Base-by-base conservation (phyloP, 495 filamentous ascomycete species). In the Durotheca rogersii region DNA sequence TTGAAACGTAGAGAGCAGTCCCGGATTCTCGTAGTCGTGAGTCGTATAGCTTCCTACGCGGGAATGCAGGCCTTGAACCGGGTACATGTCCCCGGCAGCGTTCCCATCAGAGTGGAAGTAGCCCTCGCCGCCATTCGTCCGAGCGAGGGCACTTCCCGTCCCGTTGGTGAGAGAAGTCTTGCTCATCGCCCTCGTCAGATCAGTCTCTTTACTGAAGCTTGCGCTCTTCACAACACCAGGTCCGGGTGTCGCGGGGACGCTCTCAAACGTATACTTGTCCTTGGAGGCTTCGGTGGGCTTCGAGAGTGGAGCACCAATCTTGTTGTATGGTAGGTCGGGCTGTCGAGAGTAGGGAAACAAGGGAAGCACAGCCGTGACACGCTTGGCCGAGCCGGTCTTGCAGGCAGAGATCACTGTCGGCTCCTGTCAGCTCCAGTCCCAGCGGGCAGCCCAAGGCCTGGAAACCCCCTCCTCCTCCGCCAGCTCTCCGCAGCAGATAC, bases 331-430 rank as follows among this genome's bases (percentile, higher is more conserved):
- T 27, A 97, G 79, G 58, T 98, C 94, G 59, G 87, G 90, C 66
- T 98, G 93, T 41, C 94, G 78, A 44, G 88, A 93, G 69, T 98
- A 98, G 0, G 93, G 93, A 71, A 98, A 98, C 31, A 97, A 80
- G 42, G 93, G 93, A 30, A 98, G 82, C 20, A 98, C 91, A 12
- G 88, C 93, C 14, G 91, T 97, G 56, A 98, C 88, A 44, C 88
- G 78, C 65, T 83, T 87, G 3, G 93, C 93, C 21, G 89, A 94
- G 41, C 94, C 93, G 2, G 89, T 96, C 72, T 96, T 95, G 79
- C 94, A 97, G 53, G 93, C 93, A 14, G 89, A 94, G 56, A 98
- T 92, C 78, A 81, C 62, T 65, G 23, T 49, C 52, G 33, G 23
- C 17, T 19, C n/a, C 15, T 12, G 55, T 58, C 33, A 58, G 49